Evolutionary conservation across 1,139 yeast genomes (phyloP).

Genomic region (Torulaspora pretoriensis): DNA sequence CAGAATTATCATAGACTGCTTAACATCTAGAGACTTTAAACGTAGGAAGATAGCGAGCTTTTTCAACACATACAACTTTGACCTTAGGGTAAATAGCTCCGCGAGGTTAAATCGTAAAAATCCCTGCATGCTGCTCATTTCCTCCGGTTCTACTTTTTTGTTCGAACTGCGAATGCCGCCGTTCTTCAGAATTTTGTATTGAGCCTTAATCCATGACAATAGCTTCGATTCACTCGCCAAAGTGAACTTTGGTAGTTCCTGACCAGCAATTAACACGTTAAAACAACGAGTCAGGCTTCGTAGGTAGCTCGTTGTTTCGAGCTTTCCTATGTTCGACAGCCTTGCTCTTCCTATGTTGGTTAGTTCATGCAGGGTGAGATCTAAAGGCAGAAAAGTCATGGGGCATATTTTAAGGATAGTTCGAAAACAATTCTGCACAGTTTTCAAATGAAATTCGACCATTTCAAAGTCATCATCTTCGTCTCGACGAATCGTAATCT

Average conservation of each 20-base stretch:
- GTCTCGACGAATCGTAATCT: slow-evolving; percentile 15
- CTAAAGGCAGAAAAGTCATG: slow-evolving; percentile 21
- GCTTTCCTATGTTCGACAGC: slow-evolving; percentile 16
- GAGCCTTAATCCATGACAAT: slow-evolving; percentile 19
- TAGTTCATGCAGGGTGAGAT: slow-evolving; percentile 9
- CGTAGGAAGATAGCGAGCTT: slow-evolving; percentile 45
- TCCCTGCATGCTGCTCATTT: slow-evolving; percentile 49
- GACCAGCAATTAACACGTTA: slow-evolving; percentile 17
- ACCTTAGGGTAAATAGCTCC: slow-evolving; percentile 43
- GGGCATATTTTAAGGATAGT: slow-evolving; percentile 14
- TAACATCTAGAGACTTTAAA: slow-evolving; percentile 45
- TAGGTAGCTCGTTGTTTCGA: slow-evolving; percentile 18
- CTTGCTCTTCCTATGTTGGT: slow-evolving; percentile 15
- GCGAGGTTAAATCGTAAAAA: slow-evolving; percentile 52
- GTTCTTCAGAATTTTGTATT: slow-evolving; percentile 11
- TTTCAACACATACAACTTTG: slow-evolving; percentile 40
- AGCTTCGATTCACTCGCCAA: slow-evolving; percentile 13
- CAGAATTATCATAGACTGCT: slow-evolving; percentile 24
- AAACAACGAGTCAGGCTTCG: slow-evolving; percentile 18
- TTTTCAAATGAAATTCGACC: slow-evolving; percentile 14
- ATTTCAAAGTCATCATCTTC: slow-evolving; percentile 10
- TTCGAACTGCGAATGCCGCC: slow-evolving; percentile 2
- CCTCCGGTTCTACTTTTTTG: slow-evolving; percentile 40
- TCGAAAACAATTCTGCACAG: slow-evolving; percentile 17
- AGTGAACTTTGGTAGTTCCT: slow-evolving; percentile 13